Percentiles rank a stretch among this genome's conserved stretches.
These are phyloP conservation scores for Tylopilus felleus DNA, from an alignment of 768 basidiomycete genomes.

Conservation along the genomic window DNA sequence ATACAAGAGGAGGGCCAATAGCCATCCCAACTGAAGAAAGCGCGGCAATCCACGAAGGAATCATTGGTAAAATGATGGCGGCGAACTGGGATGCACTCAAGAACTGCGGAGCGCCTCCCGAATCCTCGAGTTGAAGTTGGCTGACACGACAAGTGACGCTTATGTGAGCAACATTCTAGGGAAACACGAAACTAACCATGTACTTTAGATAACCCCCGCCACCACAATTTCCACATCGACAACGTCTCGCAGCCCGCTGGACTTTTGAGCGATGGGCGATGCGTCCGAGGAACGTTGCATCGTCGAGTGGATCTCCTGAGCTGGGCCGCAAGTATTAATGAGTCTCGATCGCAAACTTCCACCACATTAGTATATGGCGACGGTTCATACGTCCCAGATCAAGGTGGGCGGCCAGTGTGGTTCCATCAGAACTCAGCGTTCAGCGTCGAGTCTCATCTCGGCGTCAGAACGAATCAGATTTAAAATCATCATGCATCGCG, in stretches of 20 bases:
- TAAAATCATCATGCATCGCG: conserved; percentile 1
- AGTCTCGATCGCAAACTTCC: conserved; percentile 18
- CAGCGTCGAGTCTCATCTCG: conserved; percentile 21
- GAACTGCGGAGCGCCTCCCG: conserved; percentile 5
- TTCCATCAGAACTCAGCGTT: conserved; percentile 6
- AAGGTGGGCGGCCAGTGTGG: conserved; percentile 2
- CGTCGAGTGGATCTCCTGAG: conserved; percentile 5
- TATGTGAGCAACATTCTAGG: no score
- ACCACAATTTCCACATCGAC: background rate
- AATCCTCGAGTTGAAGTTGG: background rate
- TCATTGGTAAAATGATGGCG: conserved; percentile 23
- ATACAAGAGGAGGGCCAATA: conserved; percentile 78
- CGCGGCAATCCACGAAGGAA: conserved; percentile 63
- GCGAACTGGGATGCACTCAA: background rate
- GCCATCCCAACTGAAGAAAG: conserved; percentile 79
- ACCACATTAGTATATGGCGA: conserved; percentile 9
- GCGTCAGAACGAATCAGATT: conserved; percentile 23
- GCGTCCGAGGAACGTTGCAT: conserved; percentile 4
- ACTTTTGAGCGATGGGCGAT: conserved; percentile 1
- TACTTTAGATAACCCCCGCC: no score
- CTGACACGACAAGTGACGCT: conserved; percentile 3
- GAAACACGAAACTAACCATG: no score
- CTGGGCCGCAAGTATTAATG: conserved; percentile 9
- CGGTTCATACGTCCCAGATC: conserved; percentile 3
- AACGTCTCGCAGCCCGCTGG: conserved; percentile 4